Evolutionary conservation across 176 grass and related monocot genomes (phyloP).

Genomic region (Elymus sibiricus): DNA sequence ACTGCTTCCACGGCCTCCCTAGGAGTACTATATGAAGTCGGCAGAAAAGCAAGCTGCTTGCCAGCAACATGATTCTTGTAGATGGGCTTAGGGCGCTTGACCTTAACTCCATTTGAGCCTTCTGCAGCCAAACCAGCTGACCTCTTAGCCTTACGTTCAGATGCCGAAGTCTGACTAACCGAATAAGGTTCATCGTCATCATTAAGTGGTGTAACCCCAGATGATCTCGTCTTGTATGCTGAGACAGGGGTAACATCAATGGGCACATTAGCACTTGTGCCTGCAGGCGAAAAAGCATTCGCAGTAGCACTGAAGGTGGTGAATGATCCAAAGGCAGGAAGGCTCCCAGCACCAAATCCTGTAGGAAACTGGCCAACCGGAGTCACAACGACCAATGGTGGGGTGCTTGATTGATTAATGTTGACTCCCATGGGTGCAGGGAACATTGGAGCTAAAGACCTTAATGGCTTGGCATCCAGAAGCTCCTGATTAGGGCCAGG

Average conservation of each 20-base stretch:
- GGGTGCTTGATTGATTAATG: conserved; percentile 61
- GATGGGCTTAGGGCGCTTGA: conserved; percentile 44
- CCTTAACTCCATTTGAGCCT: conserved; percentile 35
- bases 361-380: conserved; percentile 51
- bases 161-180: not conserved
- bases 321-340: conserved; percentile 35
- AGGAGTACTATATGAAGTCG: conserved; percentile 35
- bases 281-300: conserved; percentile 33
- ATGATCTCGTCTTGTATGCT: conserved; percentile 55
- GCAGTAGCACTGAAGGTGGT: conserved; percentile 23
- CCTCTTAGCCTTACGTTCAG: conserved; percentile 41
- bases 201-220: conserved; percentile 10
- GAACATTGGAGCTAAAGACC: conserved; percentile 95
- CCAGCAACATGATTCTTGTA: conserved; percentile 47
- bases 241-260: conserved; percentile 82
- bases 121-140: conserved; percentile 29
- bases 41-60: conserved; percentile 53
- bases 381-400: conserved; percentile 72
- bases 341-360: conserved; percentile 31
- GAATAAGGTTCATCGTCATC: conserved; percentile 46
- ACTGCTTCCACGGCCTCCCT: conserved; percentile 55
- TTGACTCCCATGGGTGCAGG: conserved; percentile 77
- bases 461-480: conserved; percentile 79
- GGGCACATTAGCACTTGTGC: conserved; percentile 42
- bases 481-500: conserved; percentile 61